A percentile compares a stretch with the other conserved stretches of the same genome.
These are phyloP conservation scores for Xylariaceae sp. DNA, from an alignment of 2,329 filamentous ascomycete genomes.

Conservation along the genomic window DNA sequence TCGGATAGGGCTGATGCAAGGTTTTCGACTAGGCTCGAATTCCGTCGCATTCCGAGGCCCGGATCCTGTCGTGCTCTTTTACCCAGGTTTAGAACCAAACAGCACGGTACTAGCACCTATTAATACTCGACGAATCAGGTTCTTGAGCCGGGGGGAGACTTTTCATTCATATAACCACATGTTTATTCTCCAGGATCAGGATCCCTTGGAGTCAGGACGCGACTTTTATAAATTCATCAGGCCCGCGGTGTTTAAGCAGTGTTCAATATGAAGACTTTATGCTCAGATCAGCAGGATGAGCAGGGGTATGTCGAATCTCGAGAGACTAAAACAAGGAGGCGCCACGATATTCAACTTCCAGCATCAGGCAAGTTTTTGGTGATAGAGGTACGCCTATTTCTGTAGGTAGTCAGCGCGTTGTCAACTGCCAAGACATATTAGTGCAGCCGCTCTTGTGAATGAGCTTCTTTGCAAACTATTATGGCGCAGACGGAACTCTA, in stretches of 20 bases:
- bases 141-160: neutral
- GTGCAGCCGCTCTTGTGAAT: constrained; percentile 1
- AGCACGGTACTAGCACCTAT: too few species aligned
- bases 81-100: neutral
- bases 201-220: neutral
- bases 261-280: neutral
- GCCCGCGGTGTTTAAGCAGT: neutral
- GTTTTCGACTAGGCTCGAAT: neutral
- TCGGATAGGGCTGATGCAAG: constrained; percentile 15
- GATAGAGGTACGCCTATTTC: neutral
- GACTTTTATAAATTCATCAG: neutral
- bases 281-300: neutral
- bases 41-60: constrained; percentile 8
- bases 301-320: neutral
- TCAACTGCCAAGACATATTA: neutral
- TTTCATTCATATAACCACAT: neutral
- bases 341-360: neutral
- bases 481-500: constrained; percentile 4
- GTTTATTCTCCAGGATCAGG: too few species aligned
- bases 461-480: neutral
- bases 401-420: neutral
- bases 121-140: neutral
- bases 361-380: neutral
- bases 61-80: too few species aligned
- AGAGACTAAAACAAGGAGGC: neutral